Percentiles rank a stretch among this genome's conserved stretches.
Conservation (phyloP, 192 early-diverging fungal species). For the Coemansia sp. region DNA sequence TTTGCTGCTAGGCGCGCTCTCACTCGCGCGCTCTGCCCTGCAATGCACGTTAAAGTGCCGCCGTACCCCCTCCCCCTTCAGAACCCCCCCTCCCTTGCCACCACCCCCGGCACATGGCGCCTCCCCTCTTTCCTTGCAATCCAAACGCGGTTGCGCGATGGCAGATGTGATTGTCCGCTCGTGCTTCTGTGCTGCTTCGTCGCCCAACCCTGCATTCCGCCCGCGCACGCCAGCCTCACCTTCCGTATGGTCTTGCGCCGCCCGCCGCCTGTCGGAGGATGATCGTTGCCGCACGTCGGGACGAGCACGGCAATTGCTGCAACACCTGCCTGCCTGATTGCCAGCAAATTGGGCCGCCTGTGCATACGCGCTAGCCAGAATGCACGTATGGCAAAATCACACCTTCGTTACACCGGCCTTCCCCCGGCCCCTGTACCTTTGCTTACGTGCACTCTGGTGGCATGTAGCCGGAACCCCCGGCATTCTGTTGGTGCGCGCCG, state of each 20-base stretch:
- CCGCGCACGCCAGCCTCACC: slow-evolving; percentile 5
- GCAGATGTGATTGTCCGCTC: slow-evolving; percentile 18
- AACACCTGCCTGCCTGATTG: slow-evolving; percentile 1
- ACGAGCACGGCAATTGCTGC: slow-evolving; percentile 6
- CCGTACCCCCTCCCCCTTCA: slow-evolving; percentile 1
- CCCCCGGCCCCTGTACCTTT: background rate
- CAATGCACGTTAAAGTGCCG: slow-evolving; percentile 18
- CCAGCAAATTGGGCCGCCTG: slow-evolving; percentile 7
- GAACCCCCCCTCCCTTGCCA: slow-evolving; percentile 15
- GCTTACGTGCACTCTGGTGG: background rate
- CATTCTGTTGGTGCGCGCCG: background rate
- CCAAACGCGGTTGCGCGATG: slow-evolving; percentile 16
- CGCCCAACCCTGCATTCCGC: slow-evolving; percentile 6
- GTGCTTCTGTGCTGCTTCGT: slow-evolving; percentile 3
- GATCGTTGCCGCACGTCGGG: slow-evolving; percentile 4
- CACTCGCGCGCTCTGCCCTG: slow-evolving; percentile 17
- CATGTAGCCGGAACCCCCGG: no score
- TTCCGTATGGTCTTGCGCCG: background rate
- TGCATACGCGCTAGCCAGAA: background rate
- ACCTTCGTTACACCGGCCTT: background rate
- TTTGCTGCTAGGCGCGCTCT: slow-evolving; percentile 13
- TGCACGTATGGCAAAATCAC: slow-evolving; percentile 3
- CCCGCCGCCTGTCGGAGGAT: background rate
- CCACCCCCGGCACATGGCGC: slow-evolving; percentile 7
- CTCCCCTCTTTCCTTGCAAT: slow-evolving; percentile 3